A percentile compares a stretch with the other conserved stretches of the same genome.
Evolutionary conservation across 352 stramenopile species (phyloP).

Genomic region (Phytopythium montanum): DNA sequence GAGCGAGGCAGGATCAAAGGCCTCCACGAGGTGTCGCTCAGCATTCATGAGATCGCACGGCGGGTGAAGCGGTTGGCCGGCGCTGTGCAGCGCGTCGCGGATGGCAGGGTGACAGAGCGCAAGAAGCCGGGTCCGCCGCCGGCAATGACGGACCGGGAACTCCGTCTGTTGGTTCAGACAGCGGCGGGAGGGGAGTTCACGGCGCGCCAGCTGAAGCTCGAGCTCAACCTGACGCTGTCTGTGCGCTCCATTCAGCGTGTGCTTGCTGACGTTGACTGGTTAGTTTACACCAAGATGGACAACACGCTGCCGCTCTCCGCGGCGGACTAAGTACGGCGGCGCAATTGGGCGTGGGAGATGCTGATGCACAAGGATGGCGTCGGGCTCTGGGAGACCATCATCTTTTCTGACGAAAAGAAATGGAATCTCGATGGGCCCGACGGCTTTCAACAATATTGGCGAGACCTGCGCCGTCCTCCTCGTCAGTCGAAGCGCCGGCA

Average conservation of each 20-base stretch:
- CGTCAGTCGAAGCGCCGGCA: constrained; percentile 10
- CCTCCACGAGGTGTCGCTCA: too few relatives aligned
- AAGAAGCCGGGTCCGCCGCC: too few relatives aligned
- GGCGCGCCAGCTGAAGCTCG: constrained; percentile 14
- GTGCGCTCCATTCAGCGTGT: constrained; percentile 13
- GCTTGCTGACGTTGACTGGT: constrained; percentile 12
- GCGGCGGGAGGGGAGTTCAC: too few relatives aligned
- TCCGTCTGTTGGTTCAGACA: too few relatives aligned
- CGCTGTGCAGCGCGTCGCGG: too few relatives aligned
- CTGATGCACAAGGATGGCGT: constrained; percentile 2
- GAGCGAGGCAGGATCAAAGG: too few relatives aligned
- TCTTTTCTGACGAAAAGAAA: constrained; percentile 44
- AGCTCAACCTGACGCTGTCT: constrained; percentile 8
- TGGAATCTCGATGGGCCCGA: constrained; percentile 41
- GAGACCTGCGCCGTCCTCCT: constrained; percentile 6
- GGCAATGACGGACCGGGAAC: too few relatives aligned
- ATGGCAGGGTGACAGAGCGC: too few relatives aligned
- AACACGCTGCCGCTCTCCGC: constrained; percentile 12
- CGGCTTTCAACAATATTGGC: constrained; percentile 27
- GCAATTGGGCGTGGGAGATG: constrained; percentile 11
- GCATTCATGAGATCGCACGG: too few relatives aligned
- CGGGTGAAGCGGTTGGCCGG: too few relatives aligned
- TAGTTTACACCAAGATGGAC: constrained; percentile 16
- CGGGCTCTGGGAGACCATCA: constrained; percentile 14
- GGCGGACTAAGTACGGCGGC: background rate